phyloP scores from a whole-genome alignment of 2,329 filamentous ascomycete species.

The Diaporthe velutina region DNA sequence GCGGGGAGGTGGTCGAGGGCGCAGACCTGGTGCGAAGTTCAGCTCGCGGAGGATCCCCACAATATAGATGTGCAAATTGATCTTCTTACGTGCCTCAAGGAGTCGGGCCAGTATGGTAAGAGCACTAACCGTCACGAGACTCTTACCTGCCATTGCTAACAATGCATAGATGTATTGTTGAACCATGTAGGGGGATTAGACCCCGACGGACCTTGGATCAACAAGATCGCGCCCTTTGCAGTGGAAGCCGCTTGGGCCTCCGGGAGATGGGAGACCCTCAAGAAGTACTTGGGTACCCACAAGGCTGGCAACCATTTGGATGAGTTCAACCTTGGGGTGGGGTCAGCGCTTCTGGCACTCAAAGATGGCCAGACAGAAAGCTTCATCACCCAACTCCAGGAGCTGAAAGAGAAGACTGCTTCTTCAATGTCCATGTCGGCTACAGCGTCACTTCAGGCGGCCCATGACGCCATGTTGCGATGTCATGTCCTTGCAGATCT shows the following conservation, averaged over 20 bases:
- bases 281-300: slow-evolving; percentile 72
- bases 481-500: slow-evolving; percentile 91
- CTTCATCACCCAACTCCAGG: slow-evolving; percentile 71
- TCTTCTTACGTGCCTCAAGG: slow-evolving; percentile 87
- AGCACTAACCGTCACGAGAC: slow-evolving; percentile 26
- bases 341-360: slow-evolving; percentile 73
- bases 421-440: slow-evolving; percentile 80
- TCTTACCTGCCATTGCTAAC: background rate
- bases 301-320: slow-evolving; percentile 62
- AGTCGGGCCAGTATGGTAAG: slow-evolving; percentile 94
- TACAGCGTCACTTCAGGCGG: slow-evolving; percentile 85
- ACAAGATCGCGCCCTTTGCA: slow-evolving; percentile 82
- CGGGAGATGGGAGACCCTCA: slow-evolving; percentile 81
- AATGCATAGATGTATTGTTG: slow-evolving; percentile 78
- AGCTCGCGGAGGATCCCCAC: slow-evolving; percentile 82
- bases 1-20: slow-evolving; percentile 94
- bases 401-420: slow-evolving; percentile 78
- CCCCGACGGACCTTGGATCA: slow-evolving; percentile 62
- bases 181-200: slow-evolving; percentile 88
- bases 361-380: slow-evolving; percentile 61
- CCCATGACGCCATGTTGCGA: slow-evolving; percentile 86
- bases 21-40: slow-evolving; percentile 97
- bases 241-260: slow-evolving; percentile 94
- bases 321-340: slow-evolving; percentile 88
- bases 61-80: slow-evolving; percentile 85